Percentiles rank a stretch among this genome's conserved stretches.
Evolutionary conservation across 2,329 filamentous ascomycete genomes (phyloP).

Genomic region (Lecanicillium sp.): DNA sequence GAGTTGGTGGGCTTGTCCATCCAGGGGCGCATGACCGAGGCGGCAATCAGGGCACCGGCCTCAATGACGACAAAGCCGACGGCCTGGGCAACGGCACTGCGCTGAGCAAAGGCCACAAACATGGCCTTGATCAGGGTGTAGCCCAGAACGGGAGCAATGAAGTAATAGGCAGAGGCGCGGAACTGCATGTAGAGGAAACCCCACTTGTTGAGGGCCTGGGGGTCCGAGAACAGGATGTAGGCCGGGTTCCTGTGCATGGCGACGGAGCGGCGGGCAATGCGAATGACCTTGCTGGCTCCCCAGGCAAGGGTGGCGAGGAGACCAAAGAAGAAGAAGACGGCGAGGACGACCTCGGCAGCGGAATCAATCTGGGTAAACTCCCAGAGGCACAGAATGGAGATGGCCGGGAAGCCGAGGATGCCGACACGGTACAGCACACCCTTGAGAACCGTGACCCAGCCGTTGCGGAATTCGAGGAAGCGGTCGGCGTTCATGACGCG

Average conservation of each 20-base stretch:
- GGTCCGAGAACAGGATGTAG: conserved; percentile 94
- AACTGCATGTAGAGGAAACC: conserved; percentile 97
- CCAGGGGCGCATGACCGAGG: conserved; percentile 83
- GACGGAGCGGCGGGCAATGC: conserved; percentile 81
- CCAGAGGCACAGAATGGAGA: conserved; percentile 87
- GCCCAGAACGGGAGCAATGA: conserved; percentile 69
- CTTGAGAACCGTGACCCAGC: conserved; percentile 88
- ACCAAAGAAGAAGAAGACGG: conserved; percentile 80
- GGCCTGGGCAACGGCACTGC: conserved; percentile 64
- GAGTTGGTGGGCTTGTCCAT: conserved; percentile 99
- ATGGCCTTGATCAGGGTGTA: conserved; percentile 84
- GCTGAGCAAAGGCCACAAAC: conserved; percentile 79
- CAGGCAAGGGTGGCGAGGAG: conserved; percentile 72
- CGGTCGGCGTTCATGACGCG: conserved; percentile 77
- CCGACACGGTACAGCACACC: conserved; percentile 88
- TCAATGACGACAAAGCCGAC: conserved; percentile 83
- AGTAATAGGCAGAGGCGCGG: conserved; percentile 92
- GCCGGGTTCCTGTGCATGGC: conserved; percentile 92
- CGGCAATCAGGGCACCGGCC: conserved; percentile 65
- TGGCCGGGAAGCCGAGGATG: conserved; percentile 85
- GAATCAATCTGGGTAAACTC: conserved; percentile 85
- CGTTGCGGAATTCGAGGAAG: conserved; percentile 89
- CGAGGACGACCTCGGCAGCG: conserved; percentile 75
- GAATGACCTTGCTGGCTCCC: conserved; percentile 85
- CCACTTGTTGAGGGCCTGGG: conserved; percentile 93